Conservation (phyloP, 2,329 filamentous ascomycete species). For the Aspergillus niger region DNA sequence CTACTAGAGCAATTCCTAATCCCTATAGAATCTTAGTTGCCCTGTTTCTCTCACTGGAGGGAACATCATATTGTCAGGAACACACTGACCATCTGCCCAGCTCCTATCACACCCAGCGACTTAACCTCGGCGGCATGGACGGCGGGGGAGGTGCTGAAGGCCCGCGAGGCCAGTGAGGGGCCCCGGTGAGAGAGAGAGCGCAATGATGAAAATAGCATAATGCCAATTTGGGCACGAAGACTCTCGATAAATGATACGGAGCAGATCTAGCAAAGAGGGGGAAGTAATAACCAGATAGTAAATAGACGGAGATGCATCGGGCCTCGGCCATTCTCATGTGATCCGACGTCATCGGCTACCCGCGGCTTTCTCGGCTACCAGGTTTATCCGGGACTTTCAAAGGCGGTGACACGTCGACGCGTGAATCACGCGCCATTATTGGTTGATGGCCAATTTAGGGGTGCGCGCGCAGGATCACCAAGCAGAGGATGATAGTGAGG, state of each 20-base stretch:
- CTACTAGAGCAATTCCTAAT: constrained; percentile 91
- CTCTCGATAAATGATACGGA: not conserved
- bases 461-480: not conserved
- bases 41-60: not conserved
- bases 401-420: constrained; percentile 31
- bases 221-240: constrained; percentile 11
- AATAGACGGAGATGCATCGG: not conserved
- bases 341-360: constrained; percentile 36
- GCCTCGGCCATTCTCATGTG: constrained; percentile 21
- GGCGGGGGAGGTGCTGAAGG: constrained; percentile 69
- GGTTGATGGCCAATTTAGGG: constrained; percentile 11
- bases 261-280: constrained; percentile 7
- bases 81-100: constrained; percentile 85
- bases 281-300: constrained; percentile 14
- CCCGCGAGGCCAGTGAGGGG: constrained; percentile 47
- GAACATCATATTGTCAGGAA: no score
- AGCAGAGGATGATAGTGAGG: not conserved
- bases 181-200: constrained; percentile 34
- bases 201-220: constrained; percentile 40
- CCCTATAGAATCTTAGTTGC: constrained; percentile 61
- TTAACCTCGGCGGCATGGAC: constrained; percentile 73
- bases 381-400: constrained; percentile 18
- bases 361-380: constrained; percentile 26
- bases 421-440: constrained; percentile 30
- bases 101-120: constrained; percentile 86